Evolutionary conservation across 2,329 filamentous ascomycete species (phyloP).

Genomic region (Penicillium sp.): DNA sequence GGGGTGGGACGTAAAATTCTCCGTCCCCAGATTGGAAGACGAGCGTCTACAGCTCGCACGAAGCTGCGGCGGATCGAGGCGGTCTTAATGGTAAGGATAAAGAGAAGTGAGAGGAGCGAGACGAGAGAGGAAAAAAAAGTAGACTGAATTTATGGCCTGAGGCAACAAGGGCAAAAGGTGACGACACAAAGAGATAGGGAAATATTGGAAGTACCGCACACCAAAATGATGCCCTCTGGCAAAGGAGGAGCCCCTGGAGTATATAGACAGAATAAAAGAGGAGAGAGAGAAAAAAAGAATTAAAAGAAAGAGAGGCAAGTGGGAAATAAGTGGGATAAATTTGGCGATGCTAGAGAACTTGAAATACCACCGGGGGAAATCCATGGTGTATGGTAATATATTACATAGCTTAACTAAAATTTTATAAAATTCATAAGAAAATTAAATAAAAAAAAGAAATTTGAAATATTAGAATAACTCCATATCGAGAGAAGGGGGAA

Average conservation of each 20-base stretch:
- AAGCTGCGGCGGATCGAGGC: not conserved
- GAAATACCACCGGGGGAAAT: slow-evolving; percentile 19
- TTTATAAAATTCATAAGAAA: not conserved
- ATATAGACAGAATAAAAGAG: slow-evolving; percentile 5
- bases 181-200: slow-evolving; percentile 14
- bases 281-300: not conserved
- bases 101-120: slow-evolving; percentile 10
- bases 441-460: not conserved
- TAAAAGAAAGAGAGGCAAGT: slow-evolving; percentile 9
- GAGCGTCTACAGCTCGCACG: slow-evolving; percentile 7
- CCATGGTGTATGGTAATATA: slow-evolving; percentile 10
- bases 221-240: not conserved
- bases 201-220: slow-evolving; percentile 1
- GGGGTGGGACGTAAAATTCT: slow-evolving; percentile 19
- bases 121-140: slow-evolving; percentile 11
- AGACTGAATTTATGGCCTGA: slow-evolving; percentile 18
- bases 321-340: slow-evolving; percentile 23
- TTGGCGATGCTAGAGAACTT: slow-evolving; percentile 24
- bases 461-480: not conserved
- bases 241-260: slow-evolving; percentile 2
- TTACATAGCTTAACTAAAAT: not conserved
- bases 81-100: slow-evolving; percentile 6
- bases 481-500: slow-evolving; percentile 1
- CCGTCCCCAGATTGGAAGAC: slow-evolving; percentile 21
- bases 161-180: slow-evolving; percentile 16